A percentile compares a stretch with the other conserved stretches of the same genome.
Conservation (phyloP, 1,284 basidiomycete genomes). For the Peniophora sp. region DNA sequence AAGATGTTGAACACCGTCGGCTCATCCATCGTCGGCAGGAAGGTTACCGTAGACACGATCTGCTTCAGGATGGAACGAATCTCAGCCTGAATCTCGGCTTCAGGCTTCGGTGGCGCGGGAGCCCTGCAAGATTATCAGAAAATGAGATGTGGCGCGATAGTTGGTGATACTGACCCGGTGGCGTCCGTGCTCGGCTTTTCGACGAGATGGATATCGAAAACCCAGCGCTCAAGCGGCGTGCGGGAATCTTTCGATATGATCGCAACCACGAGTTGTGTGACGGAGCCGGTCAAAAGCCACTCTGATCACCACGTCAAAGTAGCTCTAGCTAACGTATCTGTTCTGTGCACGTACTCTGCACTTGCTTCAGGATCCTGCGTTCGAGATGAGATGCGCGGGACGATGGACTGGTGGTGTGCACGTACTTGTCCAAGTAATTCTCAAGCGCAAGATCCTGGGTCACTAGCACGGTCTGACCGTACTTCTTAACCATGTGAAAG, state of each 20-base stretch:
- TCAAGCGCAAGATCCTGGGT: slow-evolving; percentile 90
- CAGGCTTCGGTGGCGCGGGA: slow-evolving; percentile 50
- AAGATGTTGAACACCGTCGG: slow-evolving; percentile 94
- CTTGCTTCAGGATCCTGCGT: slow-evolving; percentile 78
- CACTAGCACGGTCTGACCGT: slow-evolving; percentile 91
- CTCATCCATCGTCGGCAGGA: slow-evolving; percentile 91
- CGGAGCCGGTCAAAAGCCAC: slow-evolving; percentile 86
- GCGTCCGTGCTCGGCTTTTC: slow-evolving; percentile 40
- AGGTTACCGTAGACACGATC: slow-evolving; percentile 94
- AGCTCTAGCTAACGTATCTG: not conserved
- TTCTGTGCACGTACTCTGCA: slow-evolving; percentile 62
- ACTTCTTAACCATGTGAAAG: slow-evolving; percentile 99
- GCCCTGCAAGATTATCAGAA: not conserved
- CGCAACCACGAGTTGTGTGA: slow-evolving; percentile 90
- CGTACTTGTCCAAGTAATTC: slow-evolving; percentile 80
- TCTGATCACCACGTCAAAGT: slow-evolving; percentile 35
- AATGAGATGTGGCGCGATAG: not conserved
- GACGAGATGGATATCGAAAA: slow-evolving; percentile 89
- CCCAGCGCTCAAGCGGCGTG: slow-evolving; percentile 93
- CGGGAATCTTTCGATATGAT: slow-evolving; percentile 94
- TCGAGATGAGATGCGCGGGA: not conserved
- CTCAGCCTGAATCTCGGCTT: slow-evolving; percentile 94
- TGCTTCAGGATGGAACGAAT: slow-evolving; percentile 98
- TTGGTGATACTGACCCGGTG: slow-evolving; percentile 34
- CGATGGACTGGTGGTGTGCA: slow-evolving; percentile 4